A percentile compares a stretch with the other conserved stretches of the same genome.
phyloP scores from a whole-genome alignment of 768 basidiomycete genomes.

The Porphyrellus cyaneotinctus region DNA sequence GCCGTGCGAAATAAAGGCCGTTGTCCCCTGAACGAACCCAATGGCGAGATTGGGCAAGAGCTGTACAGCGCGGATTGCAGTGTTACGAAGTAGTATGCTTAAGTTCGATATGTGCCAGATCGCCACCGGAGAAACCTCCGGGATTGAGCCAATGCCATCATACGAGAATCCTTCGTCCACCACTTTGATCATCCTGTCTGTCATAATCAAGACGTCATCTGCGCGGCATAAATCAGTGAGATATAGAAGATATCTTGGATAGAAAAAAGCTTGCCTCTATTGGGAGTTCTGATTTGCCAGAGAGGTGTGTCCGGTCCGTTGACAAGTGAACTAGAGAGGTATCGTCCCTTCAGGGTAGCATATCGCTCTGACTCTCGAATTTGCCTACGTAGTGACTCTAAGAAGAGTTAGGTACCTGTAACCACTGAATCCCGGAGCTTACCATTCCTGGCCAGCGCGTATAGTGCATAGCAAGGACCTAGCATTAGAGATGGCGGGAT shows the following conservation, averaged over 20 bases:
- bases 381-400: background rate
- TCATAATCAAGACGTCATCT: background rate
- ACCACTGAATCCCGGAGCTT: background rate
- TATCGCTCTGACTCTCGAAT: background rate
- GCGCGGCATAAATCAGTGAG: background rate
- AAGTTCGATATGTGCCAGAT: background rate
- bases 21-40: background rate
- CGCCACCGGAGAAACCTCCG: background rate
- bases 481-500: background rate
- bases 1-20: background rate
- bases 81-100: background rate
- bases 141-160: background rate
- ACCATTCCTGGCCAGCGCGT: background rate
- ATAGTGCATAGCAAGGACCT: background rate
- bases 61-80: background rate
- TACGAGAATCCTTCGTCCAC: background rate
- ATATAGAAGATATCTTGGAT: background rate
- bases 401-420: background rate
- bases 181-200: background rate
- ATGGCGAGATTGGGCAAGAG: background rate
- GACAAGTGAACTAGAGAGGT: background rate
- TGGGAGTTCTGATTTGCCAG: background rate
- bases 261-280: background rate
- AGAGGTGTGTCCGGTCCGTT: background rate
- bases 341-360: background rate